A percentile compares a stretch with the other conserved stretches of the same genome.
These are phyloP conservation scores for Plantago elongata DNA, from an alignment of 257 asterid species.

Conservation along the genomic window DNA sequence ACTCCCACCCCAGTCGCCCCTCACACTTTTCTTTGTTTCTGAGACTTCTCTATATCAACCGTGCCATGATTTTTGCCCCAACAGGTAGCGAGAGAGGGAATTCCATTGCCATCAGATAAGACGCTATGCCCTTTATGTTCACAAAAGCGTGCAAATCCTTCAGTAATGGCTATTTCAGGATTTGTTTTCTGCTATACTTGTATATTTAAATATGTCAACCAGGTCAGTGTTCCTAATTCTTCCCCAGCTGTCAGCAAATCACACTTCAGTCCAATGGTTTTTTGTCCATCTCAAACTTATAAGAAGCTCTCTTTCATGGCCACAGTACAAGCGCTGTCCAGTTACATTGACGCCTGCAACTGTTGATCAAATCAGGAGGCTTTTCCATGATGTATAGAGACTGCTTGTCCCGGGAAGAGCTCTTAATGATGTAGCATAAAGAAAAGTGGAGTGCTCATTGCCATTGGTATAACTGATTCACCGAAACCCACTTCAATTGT, in stretches of 20 bases:
- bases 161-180: constrained; percentile 88
- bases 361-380: constrained; percentile 89
- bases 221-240: constrained; percentile 45
- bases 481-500: background rate
- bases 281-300: too few species aligned
- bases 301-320: constrained; percentile 2
- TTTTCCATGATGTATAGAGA: constrained; percentile 69
- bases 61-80: constrained; percentile 12
- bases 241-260: background rate
- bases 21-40: too few species aligned
- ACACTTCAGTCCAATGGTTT: background rate
- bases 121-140: constrained; percentile 81
- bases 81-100: constrained; percentile 94
- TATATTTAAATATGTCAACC: constrained; percentile 78
- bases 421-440: background rate
- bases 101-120: constrained; percentile 75
- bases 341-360: constrained; percentile 78
- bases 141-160: constrained; percentile 85
- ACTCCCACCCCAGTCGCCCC: too few species aligned
- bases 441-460: background rate
- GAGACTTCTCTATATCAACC: background rate
- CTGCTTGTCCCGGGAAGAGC: background rate
- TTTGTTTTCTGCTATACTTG: constrained; percentile 97
- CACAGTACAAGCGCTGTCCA: constrained; percentile 94
- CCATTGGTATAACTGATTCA: background rate